phyloP scores from a whole-genome alignment of 306 rosid genomes.

The Cucurbita maxima region DNA sequence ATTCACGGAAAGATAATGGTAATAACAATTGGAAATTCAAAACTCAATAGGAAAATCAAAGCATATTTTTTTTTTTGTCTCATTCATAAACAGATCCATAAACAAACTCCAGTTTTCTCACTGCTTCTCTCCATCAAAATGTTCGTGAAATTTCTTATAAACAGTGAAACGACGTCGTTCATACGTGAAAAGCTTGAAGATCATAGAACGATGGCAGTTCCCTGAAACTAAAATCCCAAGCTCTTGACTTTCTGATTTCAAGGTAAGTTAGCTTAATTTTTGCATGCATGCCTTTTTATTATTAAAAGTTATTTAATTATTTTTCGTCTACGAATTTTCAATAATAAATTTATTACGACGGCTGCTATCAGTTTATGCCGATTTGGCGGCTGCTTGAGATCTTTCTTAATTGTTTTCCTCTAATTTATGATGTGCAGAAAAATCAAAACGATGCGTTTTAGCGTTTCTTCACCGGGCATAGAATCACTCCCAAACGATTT shows the following conservation, averaged over 20 bases:
- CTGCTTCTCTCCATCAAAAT: neutral
- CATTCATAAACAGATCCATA: neutral
- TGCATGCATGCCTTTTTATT: neutral
- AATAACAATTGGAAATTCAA: neutral
- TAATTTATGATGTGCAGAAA: neutral
- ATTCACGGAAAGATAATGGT: no score
- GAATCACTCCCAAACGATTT: constrained; percentile 18
- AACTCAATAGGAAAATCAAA: neutral
- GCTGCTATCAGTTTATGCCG: no score
- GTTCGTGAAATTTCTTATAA: neutral
- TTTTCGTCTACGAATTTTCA: no score
- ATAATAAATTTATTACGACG: no score
- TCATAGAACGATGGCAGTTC: no score
- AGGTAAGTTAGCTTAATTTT: neutral
- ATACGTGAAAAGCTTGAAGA: neutral
- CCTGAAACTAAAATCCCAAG: neutral
- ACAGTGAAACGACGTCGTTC: neutral
- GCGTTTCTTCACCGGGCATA: neutral
- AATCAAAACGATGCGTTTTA: neutral
- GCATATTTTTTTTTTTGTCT: no score
- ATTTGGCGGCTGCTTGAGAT: no score
- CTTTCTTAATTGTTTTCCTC: no score
- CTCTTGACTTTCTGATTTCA: neutral
- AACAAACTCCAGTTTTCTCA: neutral
- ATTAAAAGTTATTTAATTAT: no score